Evolutionary conservation across 371 early-diverging fungal species (phyloP).

Genomic region (Mortierella sp.): DNA sequence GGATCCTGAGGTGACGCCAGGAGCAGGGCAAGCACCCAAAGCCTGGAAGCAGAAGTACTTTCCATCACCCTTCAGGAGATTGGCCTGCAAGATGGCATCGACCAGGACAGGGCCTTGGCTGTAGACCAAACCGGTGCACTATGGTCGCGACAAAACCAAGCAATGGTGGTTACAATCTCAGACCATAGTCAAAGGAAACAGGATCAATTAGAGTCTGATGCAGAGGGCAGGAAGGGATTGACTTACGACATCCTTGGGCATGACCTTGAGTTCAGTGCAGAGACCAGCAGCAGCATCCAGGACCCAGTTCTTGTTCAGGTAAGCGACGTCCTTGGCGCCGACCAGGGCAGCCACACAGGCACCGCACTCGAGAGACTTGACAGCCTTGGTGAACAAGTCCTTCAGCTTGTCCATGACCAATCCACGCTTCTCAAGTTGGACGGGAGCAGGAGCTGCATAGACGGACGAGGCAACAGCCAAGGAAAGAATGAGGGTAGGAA

Average conservation of each 20-base stretch:
- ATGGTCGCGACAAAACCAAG: background rate
- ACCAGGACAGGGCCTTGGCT: conserved; percentile 44
- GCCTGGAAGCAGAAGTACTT: conserved; percentile 39
- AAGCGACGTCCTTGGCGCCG: conserved; percentile 40
- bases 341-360: conserved; percentile 52
- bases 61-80: conserved; percentile 42
- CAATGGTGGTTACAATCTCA: background rate
- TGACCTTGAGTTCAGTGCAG: conserved; percentile 30
- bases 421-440: conserved; percentile 47
- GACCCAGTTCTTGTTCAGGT: conserved; percentile 51
- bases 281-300: conserved; percentile 39
- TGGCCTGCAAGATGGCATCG: conserved; percentile 32
- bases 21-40: conserved; percentile 31
- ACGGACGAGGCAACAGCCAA: conserved; percentile 38
- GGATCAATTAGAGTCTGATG: too few species aligned
- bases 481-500: conserved; percentile 45
- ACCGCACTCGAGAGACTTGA: conserved; percentile 47
- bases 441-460: conserved; percentile 39
- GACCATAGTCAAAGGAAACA: background rate
- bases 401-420: conserved; percentile 35
- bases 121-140: conserved; percentile 46
- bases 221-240: too few species aligned
- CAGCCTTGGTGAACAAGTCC: conserved; percentile 37
- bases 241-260: conserved; percentile 51
- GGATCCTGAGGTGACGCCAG: conserved; percentile 19